These are phyloP conservation scores for Amoeboradix gromovi DNA, from an alignment of 371 early-diverging fungal genomes.

Conservation along the genomic window DNA sequence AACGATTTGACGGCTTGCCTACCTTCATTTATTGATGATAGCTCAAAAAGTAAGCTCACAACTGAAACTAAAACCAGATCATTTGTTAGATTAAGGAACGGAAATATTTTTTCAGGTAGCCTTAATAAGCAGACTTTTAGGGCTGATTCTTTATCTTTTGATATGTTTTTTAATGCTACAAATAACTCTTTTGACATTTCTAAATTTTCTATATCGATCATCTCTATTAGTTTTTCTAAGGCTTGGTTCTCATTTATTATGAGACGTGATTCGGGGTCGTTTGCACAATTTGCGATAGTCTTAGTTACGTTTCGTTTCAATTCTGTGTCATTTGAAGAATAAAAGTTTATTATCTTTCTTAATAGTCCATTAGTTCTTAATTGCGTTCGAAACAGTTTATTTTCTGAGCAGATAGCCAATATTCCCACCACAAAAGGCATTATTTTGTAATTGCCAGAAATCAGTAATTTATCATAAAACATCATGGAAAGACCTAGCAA, in stretches of 20 bases:
- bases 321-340: not conserved
- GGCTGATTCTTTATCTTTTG: not conserved
- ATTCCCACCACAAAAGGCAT: not conserved
- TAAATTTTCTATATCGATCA: not conserved
- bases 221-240: not conserved
- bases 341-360: not conserved
- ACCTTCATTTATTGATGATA: not conserved
- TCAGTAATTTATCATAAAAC: not conserved
- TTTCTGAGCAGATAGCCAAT: not conserved
- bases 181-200: not conserved
- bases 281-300: not conserved
- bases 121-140: too few species aligned
- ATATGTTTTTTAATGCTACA: not conserved
- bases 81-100: too few species aligned
- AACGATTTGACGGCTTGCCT: not conserved
- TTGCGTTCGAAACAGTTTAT: not conserved
- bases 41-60: not conserved
- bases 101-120: too few species aligned
- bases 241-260: not conserved
- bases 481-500: not conserved
- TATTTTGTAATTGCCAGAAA: not conserved
- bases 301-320: not conserved
- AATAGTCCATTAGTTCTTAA: not conserved
- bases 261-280: not conserved
- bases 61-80: not conserved